phyloP scores from a whole-genome alignment of 371 early-diverging fungal species.

The Apophysomyces sp. region DNA sequence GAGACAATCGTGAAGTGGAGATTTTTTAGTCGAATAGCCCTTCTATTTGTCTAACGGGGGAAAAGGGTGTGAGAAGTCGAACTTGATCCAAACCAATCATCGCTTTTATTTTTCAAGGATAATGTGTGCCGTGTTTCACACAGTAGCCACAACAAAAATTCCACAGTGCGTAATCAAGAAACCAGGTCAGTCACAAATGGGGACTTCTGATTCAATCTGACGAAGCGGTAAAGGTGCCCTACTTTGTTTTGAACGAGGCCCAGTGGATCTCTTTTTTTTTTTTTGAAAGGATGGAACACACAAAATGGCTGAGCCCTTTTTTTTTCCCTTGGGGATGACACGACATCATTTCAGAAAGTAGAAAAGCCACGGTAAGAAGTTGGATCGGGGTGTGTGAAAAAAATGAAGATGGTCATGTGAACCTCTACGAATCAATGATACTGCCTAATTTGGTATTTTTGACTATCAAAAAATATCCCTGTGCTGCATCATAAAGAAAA shows the following conservation, averaged over 20 bases:
- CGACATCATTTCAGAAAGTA: neutral
- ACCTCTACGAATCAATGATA: neutral
- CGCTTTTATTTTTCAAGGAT: neutral
- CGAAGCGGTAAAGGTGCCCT: too few relatives aligned
- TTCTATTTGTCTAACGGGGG: too few relatives aligned
- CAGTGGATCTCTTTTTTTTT: too few relatives aligned
- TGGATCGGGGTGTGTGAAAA: conserved; percentile 4
- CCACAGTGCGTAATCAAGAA: too few relatives aligned
- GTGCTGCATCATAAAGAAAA: neutral
- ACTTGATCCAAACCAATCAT: neutral
- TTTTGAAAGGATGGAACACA: too few relatives aligned
- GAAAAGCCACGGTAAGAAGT: neutral
- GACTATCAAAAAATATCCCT: neutral
- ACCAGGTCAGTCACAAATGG: too few relatives aligned
- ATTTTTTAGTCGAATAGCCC: too few relatives aligned
- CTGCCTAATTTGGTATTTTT: neutral
- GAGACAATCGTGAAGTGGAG: too few relatives aligned
- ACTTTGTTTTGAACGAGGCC: too few relatives aligned
- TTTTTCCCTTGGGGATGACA: neutral
- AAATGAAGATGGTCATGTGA: neutral
- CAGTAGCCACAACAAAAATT: neutral
- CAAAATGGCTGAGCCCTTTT: neutral
- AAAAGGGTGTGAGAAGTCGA: too few relatives aligned
- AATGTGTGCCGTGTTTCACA: neutral
- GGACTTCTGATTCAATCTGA: too few relatives aligned